Base-by-base conservation (phyloP, 352 stramenopile genomes). In the Peronospora farinosa region DNA sequence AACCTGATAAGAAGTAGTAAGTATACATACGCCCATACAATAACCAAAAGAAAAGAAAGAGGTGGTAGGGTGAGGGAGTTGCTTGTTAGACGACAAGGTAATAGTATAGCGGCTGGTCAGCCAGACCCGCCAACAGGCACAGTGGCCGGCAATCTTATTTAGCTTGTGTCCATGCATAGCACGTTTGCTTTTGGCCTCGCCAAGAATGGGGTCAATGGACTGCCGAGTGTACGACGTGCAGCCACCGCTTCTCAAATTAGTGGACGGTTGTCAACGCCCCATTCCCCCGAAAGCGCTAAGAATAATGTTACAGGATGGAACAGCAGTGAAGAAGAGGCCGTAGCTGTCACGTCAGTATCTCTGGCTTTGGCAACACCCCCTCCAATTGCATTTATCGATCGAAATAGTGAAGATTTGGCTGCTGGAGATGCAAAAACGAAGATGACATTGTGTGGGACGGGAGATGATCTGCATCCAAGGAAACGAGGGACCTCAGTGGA, bases 141-240 rank as follows among this genome's bases (percentile, higher is more conserved):
- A n/a, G 32, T 47, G 45, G 15, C 27, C 13, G 13, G 11, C 17
- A 32, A 21, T 12, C 41, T 3, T 19, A n/a, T 6, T 33, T 47
- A 21, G 10, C 43, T 43, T 37, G 44, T 46, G 36, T 8, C 52
- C 42, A 87, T 87, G 76, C 71, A 83, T 57, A 74, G 59, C 44
- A 63, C 71, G 11, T 72, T 87, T 40, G 54, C 70, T 35, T 70
- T 78, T 37, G 72, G 69, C 0, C 55, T 84, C 47, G 69, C 76
- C 43, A 87, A 84, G 60, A 84, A 78, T 68, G 58, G 61, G 33
- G 75, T 83, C 56, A 85, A 79, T 32, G 57, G 66, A 17, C 54
- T 79, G 33, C 70, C 70, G 12, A 60, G 63, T 32, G 74, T 77
- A 42, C 66, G 74, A 21, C 72, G 74, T 28, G 77, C 70, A n/a